Percentiles rank a stretch among this genome's conserved stretches.
Conservation (phyloP, 1,139 yeast species). For the Kodamaea fungicola region DNA sequence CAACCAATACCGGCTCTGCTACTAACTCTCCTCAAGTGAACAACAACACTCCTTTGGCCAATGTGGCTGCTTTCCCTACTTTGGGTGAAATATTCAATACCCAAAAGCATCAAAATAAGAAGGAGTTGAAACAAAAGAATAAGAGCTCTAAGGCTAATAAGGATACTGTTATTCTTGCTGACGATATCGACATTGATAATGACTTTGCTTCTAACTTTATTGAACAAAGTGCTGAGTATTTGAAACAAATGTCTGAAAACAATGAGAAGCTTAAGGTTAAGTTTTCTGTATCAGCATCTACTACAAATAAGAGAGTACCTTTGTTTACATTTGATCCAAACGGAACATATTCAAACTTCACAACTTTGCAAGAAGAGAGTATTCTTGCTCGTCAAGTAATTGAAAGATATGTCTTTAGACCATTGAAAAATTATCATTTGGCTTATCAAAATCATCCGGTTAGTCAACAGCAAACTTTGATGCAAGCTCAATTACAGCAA, state of each 20-base stretch:
- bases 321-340: slow-evolving; percentile 35
- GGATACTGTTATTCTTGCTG: slow-evolving; percentile 29
- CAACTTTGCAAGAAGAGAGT: slow-evolving; percentile 37
- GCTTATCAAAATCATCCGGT: slow-evolving; percentile 48
- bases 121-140: slow-evolving; percentile 27
- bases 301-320: slow-evolving; percentile 26
- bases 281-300: slow-evolving; percentile 23
- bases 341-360: slow-evolving; percentile 16
- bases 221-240: slow-evolving; percentile 34
- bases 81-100: slow-evolving; percentile 60
- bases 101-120: slow-evolving; percentile 32
- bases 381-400: slow-evolving; percentile 39
- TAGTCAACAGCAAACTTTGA: slow-evolving; percentile 37
- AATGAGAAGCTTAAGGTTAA: slow-evolving; percentile 33
- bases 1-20: slow-evolving; percentile 12
- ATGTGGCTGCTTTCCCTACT: slow-evolving; percentile 68
- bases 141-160: slow-evolving; percentile 22
- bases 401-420: slow-evolving; percentile 40
- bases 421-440: slow-evolving; percentile 46
- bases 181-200: slow-evolving; percentile 42
- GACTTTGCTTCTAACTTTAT: slow-evolving; percentile 34
- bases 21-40: slow-evolving; percentile 35
- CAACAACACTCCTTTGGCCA: slow-evolving; percentile 39
- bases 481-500: slow-evolving; percentile 20
- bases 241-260: slow-evolving; percentile 29